A percentile compares a stretch with the other conserved stretches of the same genome.
phyloP scores from a whole-genome alignment of 768 basidiomycete genomes.

The Galerina marginata region DNA sequence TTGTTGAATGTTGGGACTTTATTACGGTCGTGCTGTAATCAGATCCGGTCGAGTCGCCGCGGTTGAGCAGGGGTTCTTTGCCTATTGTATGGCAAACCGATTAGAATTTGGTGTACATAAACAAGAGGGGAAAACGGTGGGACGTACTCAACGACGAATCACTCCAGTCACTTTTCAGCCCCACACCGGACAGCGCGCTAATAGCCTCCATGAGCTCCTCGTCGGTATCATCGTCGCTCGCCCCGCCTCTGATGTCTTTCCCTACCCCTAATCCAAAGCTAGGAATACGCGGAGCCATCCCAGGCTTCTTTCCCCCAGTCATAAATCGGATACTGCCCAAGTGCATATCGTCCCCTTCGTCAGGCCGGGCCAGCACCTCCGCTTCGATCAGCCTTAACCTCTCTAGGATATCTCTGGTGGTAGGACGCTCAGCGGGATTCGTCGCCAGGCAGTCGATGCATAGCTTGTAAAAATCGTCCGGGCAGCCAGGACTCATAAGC shows the following conservation, averaged over 20 bases:
- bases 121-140: neutral
- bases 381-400: slow-evolving; percentile 81
- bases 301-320: slow-evolving; percentile 65
- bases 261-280: slow-evolving; percentile 82
- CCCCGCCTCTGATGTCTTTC: slow-evolving; percentile 56
- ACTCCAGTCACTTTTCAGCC: slow-evolving; percentile 53
- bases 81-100: slow-evolving; percentile 36
- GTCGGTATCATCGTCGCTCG: slow-evolving; percentile 61
- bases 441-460: slow-evolving; percentile 77
- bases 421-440: slow-evolving; percentile 73
- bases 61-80: slow-evolving; percentile 60
- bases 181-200: slow-evolving; percentile 54
- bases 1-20: slow-evolving; percentile 47
- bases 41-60: slow-evolving; percentile 41
- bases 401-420: slow-evolving; percentile 79
- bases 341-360: slow-evolving; percentile 72
- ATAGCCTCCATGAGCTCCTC: slow-evolving; percentile 73
- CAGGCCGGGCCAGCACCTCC: slow-evolving; percentile 73
- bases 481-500: slow-evolving; percentile 76
- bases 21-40: slow-evolving; percentile 78
- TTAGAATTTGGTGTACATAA: neutral
- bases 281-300: slow-evolving; percentile 74
- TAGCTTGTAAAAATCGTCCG: slow-evolving; percentile 75
- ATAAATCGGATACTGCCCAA: slow-evolving; percentile 88
- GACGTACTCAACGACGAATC: slow-evolving; percentile 44